Base-by-base conservation (phyloP, 805 yeast species). In the Hyphopichia homilentoma region DNA sequence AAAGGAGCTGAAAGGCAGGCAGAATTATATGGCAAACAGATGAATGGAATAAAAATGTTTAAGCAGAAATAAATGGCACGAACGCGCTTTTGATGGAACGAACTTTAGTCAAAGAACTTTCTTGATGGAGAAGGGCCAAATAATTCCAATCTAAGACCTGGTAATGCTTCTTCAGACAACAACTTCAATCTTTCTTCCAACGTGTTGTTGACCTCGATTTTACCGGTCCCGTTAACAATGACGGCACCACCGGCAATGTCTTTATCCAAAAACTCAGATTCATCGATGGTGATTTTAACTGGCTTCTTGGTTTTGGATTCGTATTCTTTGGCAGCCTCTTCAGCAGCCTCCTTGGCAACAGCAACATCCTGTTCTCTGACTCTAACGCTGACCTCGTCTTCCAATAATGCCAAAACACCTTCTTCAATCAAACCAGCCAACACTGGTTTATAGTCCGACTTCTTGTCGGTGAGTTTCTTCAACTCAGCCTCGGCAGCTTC, bases 41-140 rank as follows among this genome's bases (percentile, higher is more conserved):
- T n/a, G n/a, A n/a, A n/a, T n/a, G n/a, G n/a, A n/a, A n/a, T n/a
- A n/a, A n/a, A n/a, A n/a, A n/a, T n/a, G n/a, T n/a, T n/a, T n/a
- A 25, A 25, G 13, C 7, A 26, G 29, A 26, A 26, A 20, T 26
- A 26, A 26, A 26, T 26, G n/a, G n/a, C n/a, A n/a, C n/a, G n/a
- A n/a, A n/a, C n/a, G n/a, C n/a, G n/a, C n/a, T n/a, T n/a, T n/a
- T n/a, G n/a, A n/a, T n/a, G n/a, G n/a, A n/a, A n/a, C n/a, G n/a
- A n/a, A n/a, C n/a, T n/a, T n/a, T 74, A 89, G 54, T 88, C 95
- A 54, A 87, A 87, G 75, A 85, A 90, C 71, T 85, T 86, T 75
- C 97, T 85, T 35, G 90, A 65, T 35, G 75, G 61, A 12, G 96
- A 82, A 36, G 84, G 79, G 41, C 95, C 95, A 55, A 88, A 93